These are phyloP conservation scores for Dunaliella primolecta DNA, from an alignment of 139 green algal genomes.

Conservation along the genomic window DNA sequence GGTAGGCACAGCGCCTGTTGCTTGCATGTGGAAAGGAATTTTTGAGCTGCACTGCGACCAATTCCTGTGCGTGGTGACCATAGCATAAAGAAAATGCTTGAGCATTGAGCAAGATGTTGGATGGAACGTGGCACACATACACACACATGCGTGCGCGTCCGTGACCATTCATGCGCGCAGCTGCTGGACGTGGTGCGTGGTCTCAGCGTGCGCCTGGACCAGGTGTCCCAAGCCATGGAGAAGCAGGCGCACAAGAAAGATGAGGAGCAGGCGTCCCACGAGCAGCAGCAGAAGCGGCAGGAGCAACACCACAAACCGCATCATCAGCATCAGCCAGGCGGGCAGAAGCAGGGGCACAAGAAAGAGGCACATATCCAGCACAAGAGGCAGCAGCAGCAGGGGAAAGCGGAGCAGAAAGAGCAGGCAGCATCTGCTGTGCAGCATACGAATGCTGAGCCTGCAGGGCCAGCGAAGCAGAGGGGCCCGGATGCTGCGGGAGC, in stretches of 20 bases:
- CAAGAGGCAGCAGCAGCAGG: no score
- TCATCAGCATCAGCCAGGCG: neutral
- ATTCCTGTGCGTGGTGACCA: no score
- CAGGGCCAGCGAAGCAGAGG: neutral
- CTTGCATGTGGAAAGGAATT: no score
- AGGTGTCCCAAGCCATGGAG: neutral
- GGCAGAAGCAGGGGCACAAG: no score
- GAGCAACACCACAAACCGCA: neutral
- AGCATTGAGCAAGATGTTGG: no score
- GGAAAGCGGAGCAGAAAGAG: neutral
- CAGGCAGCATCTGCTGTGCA: neutral
- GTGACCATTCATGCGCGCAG: no score
- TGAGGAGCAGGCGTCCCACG: neutral
- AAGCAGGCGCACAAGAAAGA: neutral
- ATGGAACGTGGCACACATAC: no score
- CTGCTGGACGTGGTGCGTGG: constrained; percentile 79
- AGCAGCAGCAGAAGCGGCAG: neutral
- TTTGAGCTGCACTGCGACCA: no score
- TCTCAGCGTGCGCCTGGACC: constrained; percentile 29
- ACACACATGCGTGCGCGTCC: no score
- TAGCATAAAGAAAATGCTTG: no score
- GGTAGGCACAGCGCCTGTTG: no score
- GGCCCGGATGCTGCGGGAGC: neutral
- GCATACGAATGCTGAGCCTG: no score
- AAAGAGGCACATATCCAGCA: neutral